Evolutionary conservation across 176 grass and related monocot genomes (phyloP), one percentile per base, ranked within the genome.

Genomic region (Zoysia japonica): DNA sequence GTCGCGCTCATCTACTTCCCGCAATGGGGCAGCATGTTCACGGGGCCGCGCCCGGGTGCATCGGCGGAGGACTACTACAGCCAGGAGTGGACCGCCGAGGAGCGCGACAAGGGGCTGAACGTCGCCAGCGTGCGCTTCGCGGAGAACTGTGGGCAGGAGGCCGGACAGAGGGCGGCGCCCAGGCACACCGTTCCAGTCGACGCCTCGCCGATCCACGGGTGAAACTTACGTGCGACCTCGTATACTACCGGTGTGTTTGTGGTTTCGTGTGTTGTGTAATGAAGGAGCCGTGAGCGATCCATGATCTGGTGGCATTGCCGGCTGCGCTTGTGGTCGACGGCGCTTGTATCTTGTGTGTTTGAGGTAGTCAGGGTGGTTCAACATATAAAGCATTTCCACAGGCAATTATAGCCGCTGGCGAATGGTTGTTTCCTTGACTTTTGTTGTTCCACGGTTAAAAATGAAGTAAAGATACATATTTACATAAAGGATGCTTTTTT

Each of bases 21-120:
- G 8, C 87, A 90, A 65, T 97, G 94, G 94, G 94, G 91, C 3
- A 87, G 91, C 54, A 87, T 92, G 35, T 75, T 94, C 37, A 0
- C 5, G 1, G 85, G 80, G 11, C 87, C 91, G 38, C 54, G 9
- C 3, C 11, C 70, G 0, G 87, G 87, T 15, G 78, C 55, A 0
- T 92, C 94, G 50, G 70, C 85, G 8, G 73, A 92, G 78, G 89
- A 97, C 4, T 94, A 94, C 85, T 97, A 94, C 83, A 52, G 15
- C 70, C 37, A n/a, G n/a, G 91, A 97, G 47, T 97, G 94, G 94
- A 92, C 80, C 4, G 73, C 76, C 37, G 64, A 90, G 0, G 94
- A 97, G 83, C 73, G 79, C 12, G 68, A 78, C 7, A 83, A 85
- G 44, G 89, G 91, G 1, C 82, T 74, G 84, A 52, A 86, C 80